These are phyloP conservation scores for Penicillium aurantiogriseum DNA, from an alignment of 2,329 filamentous ascomycete species.

Conservation along the genomic window DNA sequence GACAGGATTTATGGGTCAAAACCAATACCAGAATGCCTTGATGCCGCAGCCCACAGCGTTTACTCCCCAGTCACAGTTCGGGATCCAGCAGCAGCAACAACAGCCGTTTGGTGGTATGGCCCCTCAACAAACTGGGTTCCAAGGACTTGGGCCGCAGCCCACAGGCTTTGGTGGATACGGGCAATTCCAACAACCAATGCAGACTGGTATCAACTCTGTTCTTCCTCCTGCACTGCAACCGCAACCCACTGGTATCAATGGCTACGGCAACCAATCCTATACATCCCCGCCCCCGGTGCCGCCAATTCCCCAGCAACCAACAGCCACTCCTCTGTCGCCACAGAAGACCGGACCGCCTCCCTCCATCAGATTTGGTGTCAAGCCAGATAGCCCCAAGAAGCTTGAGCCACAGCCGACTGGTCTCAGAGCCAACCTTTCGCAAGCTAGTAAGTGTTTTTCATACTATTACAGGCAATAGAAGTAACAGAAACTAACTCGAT, in stretches of 20 bases:
- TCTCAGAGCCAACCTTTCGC: conserved; percentile 80
- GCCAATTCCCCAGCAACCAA: conserved; percentile 58
- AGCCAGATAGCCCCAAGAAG: conserved; percentile 67
- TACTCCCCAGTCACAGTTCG: conserved; percentile 47
- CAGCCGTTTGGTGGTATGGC: conserved; percentile 23
- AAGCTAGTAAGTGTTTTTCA: conserved; percentile 78
- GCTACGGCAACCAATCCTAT: conserved; percentile 49
- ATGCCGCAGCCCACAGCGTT: conserved; percentile 51
- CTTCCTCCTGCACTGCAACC: conserved; percentile 54
- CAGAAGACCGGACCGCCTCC: conserved; percentile 86
- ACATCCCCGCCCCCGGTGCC: conserved; percentile 53
- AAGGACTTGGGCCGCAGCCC: conserved; percentile 50
- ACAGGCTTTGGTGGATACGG: conserved; percentile 53
- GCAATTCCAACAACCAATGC: conserved; percentile 51
- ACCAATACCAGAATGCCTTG: conserved; percentile 43
- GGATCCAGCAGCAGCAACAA: conserved; percentile 49
- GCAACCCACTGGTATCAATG: conserved; percentile 52
- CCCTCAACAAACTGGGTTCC: conserved; percentile 46
- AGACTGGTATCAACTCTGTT: conserved; percentile 51
- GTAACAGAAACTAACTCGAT: conserved; percentile 13
- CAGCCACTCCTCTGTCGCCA: conserved; percentile 64
- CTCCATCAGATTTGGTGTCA: conserved; percentile 82
- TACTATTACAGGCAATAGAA: neutral
- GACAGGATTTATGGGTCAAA: conserved; percentile 57
- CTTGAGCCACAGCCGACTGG: conserved; percentile 84